Conservation (phyloP, 2,329 filamentous ascomycete species). For the Colletotrichum sp. region DNA sequence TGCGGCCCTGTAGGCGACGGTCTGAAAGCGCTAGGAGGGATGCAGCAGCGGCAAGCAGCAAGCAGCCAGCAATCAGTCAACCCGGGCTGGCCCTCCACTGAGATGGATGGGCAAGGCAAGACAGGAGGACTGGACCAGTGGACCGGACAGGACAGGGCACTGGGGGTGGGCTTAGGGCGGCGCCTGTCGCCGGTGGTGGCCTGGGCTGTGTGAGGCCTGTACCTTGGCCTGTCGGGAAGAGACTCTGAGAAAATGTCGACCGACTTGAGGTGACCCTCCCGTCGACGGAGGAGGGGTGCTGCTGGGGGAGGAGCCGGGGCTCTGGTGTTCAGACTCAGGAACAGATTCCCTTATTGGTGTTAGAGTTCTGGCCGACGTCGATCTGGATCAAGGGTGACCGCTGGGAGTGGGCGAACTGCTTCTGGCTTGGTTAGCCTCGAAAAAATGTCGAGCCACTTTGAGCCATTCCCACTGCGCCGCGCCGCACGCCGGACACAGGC, state of each 20-base stretch:
- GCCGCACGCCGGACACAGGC: constrained; percentile 12
- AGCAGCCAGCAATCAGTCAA: not conserved
- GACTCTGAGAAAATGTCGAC: not conserved
- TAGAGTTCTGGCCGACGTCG: constrained; percentile 22
- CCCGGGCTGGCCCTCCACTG: not conserved
- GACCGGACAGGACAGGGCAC: not conserved
- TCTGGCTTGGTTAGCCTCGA: constrained; percentile 15
- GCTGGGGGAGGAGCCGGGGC: not conserved
- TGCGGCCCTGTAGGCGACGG: not conserved
- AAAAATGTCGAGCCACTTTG: constrained; percentile 17
- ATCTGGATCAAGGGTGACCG: constrained; percentile 18
- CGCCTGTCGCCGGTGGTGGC: not conserved
- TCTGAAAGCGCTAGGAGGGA: not conserved
- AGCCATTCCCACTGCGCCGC: constrained; percentile 15
- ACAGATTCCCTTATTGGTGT: constrained; percentile 19
- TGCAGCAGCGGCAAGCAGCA: not conserved
- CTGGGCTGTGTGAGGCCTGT: not conserved
- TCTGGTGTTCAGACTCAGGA: constrained; percentile 4
- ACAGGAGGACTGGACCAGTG: not conserved
- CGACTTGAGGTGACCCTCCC: not conserved
- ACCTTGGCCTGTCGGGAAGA: not conserved
- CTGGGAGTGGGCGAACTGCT: constrained; percentile 14
- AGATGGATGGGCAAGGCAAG: not conserved
- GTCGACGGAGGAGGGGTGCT: not conserved
- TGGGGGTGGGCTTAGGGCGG: not conserved